Percentiles rank a stretch among this genome's conserved stretches.
Evolutionary conservation across 345 rosid species (phyloP).

Genomic region (Excoecaria cochinchinensis): DNA sequence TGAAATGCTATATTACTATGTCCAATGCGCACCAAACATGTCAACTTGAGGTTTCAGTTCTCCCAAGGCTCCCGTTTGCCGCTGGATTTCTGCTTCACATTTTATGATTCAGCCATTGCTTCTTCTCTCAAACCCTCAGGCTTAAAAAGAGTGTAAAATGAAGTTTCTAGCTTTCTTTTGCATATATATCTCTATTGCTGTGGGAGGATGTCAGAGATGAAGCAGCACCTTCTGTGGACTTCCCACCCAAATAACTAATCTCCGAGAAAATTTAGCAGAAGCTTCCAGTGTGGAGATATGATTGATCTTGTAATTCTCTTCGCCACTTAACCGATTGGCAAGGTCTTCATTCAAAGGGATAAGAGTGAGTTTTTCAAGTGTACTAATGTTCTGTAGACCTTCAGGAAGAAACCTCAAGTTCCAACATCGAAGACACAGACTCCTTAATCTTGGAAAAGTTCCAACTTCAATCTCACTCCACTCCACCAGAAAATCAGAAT

Average conservation of each 20-base stretch:
- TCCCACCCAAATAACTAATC: background rate
- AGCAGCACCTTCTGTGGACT: background rate
- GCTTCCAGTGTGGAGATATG: background rate
- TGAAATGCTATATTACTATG: no score
- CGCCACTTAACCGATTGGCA: background rate
- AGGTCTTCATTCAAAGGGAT: background rate
- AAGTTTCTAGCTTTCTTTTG: no score
- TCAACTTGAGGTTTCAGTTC: no score
- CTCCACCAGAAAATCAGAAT: background rate
- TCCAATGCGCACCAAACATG: no score
- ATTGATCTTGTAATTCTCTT: conserved; percentile 15
- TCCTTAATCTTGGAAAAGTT: conserved; percentile 3
- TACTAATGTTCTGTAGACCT: conserved; percentile 9
- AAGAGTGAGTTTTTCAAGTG: conserved; percentile 1
- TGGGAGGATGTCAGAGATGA: background rate
- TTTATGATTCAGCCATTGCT: no score
- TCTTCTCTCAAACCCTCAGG: no score
- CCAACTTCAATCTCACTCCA: conserved; percentile 11
- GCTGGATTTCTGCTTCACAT: no score
- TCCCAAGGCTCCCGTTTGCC: no score
- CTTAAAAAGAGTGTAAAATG: no score
- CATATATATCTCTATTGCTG: no score
- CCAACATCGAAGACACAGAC: background rate
- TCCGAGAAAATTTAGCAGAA: background rate
- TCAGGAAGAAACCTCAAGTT: conserved; percentile 12